Conservation (phyloP, 164 flowering plant species). For the Tetracentron sinense region DNA sequence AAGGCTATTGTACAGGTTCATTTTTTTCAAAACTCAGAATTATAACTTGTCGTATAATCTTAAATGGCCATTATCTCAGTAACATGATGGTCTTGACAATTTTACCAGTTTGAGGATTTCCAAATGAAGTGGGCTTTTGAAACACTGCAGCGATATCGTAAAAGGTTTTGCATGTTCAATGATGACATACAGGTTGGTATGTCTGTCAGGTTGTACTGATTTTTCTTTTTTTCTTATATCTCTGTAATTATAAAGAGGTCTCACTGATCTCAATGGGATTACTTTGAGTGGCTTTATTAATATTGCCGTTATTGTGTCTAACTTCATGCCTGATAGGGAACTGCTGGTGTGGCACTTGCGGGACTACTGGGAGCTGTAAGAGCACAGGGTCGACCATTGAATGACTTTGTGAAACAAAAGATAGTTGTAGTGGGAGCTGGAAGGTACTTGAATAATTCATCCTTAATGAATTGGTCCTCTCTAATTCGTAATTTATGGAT, state of each 20-base stretch:
- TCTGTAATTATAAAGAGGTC: not conserved
- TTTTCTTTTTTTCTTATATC: not conserved
- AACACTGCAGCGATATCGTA: constrained; percentile 84
- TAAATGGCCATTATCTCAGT: not conserved
- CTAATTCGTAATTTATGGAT: not conserved
- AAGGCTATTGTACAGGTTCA: constrained; percentile 95
- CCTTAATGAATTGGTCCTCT: not conserved
- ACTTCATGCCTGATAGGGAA: constrained; percentile 55
- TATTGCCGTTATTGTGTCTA: constrained; percentile 2
- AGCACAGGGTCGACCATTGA: constrained; percentile 87
- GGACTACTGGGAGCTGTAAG: constrained; percentile 93
- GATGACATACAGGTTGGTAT: constrained; percentile 90
- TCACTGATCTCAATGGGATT: not conserved
- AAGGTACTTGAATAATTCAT: constrained; percentile 45
- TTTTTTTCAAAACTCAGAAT: constrained; percentile 15
- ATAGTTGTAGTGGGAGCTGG: constrained; percentile 99
- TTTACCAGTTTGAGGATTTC: constrained; percentile 90
- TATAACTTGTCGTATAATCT: not conserved
- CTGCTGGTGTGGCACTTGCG: constrained; percentile 99
- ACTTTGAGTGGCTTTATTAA: constrained; percentile 4
- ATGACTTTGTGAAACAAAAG: constrained; percentile 87
- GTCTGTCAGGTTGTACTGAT: constrained; percentile 4
- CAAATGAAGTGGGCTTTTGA: constrained; percentile 99
- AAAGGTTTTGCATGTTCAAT: constrained; percentile 92
- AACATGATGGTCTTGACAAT: not conserved